Evolutionary conservation across 2,329 filamentous ascomycete species (phyloP), one percentile per base, ranked within the genome.

Genomic region (Reticulascus tulasneorum): DNA sequence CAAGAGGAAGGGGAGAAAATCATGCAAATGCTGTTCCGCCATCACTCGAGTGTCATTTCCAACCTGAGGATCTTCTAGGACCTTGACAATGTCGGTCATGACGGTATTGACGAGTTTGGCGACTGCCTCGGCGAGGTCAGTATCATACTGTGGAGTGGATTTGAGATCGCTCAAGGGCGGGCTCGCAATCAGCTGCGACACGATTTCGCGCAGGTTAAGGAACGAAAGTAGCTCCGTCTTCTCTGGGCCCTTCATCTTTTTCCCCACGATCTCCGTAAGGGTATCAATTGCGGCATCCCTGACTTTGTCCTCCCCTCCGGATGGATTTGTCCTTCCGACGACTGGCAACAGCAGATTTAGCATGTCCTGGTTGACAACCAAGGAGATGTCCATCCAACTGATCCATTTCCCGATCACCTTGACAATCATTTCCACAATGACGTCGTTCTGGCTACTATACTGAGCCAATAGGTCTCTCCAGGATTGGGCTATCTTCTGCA

Each of bases 331-430:
- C 60, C 83, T 84, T n/a, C 86, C 87, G 37, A 94, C 84, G 46
- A 97, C 78, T 47, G 93, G 85, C 53, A 96, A 83, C 40, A 98
- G 73, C 31, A 89, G 75, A 55, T 77, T 81, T 52, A 97, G 79
- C 75, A 95, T 93, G 35, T 83, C 78, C 56, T 90, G 79, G 60
- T 94, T 94, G 51, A 98, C 87, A 28, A 98, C 82, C 38, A 98
- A 71, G 33, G 85, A 86, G 51, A 98, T 97, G 56, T 97, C 93
- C 54, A 94, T 94, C 93, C 93, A 98, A 73, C 89, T 94, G 42
- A 95, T 89, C 91, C 93, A 98, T 59, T 91, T 93, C 23, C 88
- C 89, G 47, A 98, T 80, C n/a, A 89, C 84, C 62, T 84, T 88
- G 35, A 98, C 73, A 50, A 86, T 90, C 73, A 94, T 82, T 59